Evolutionary conservation across 1,284 basidiomycete species (phyloP).

Genomic region (Ustilago tritici): DNA sequence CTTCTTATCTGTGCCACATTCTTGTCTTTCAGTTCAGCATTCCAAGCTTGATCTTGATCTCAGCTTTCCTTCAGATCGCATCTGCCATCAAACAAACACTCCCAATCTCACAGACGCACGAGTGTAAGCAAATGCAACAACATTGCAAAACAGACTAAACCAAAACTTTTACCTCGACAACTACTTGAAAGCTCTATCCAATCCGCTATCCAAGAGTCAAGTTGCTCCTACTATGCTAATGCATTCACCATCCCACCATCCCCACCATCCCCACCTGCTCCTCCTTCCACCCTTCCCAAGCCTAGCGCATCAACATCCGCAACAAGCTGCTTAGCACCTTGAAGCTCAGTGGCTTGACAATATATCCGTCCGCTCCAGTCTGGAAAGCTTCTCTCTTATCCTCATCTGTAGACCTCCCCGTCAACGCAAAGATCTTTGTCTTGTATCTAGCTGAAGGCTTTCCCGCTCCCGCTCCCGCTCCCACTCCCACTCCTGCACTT

Average conservation of each 20-base stretch:
- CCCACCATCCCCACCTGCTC: no score
- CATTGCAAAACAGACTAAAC: not conserved
- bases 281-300: no score
- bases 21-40: no score
- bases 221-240: conserved; percentile 5
- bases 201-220: not conserved
- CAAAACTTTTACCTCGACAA: not conserved
- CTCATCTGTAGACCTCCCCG: conserved; percentile 90
- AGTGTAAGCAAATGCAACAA: not conserved
- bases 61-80: no score
- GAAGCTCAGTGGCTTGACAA: conserved; percentile 70
- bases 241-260: not conserved
- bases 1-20: no score
- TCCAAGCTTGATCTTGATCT: no score
- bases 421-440: conserved; percentile 86
- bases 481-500: conserved; percentile 8
- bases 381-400: conserved; percentile 91
- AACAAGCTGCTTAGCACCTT: conserved; percentile 51
- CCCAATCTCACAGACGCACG: not conserved
- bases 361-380: conserved; percentile 95
- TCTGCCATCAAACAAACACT: not conserved
- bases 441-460: conserved; percentile 33
- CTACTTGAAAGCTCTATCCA: not conserved
- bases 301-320: conserved; percentile 44
- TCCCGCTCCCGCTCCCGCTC: not conserved